Evolutionary conservation across 305 asterid genomes (phyloP).

Genomic region (Fraxinus floribunda): DNA sequence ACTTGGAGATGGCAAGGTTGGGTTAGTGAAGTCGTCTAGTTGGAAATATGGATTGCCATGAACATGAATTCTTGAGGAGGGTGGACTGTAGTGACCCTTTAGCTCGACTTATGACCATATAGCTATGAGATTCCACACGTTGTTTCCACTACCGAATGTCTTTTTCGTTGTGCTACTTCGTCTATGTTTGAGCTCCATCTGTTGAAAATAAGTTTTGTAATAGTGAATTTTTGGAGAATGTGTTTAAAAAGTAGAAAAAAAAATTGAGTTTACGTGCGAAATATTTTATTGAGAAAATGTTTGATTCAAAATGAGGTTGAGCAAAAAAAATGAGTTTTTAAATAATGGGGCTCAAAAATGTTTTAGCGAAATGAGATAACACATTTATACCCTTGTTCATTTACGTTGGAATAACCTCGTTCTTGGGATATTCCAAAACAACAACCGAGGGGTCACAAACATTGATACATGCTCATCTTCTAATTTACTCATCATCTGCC

Average conservation of each 20-base stretch:
- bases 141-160: not conserved
- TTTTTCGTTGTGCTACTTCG: not conserved
- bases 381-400: not conserved
- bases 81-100: not conserved
- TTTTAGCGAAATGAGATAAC: not conserved
- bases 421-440: not conserved
- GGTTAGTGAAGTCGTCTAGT: not conserved
- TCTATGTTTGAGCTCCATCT: no score
- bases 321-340: no score
- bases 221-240: no score
- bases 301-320: no score
- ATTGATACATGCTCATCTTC: not conserved
- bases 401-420: not conserved
- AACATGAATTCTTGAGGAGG: not conserved
- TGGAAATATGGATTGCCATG: not conserved
- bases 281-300: no score
- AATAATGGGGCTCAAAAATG: no score
- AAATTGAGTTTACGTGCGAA: no score
- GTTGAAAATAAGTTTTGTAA: no score
- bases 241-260: no score
- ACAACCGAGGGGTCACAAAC: not conserved
- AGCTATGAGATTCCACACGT: not conserved
- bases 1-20: not conserved
- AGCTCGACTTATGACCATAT: not conserved
- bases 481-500: no score